Base-by-base conservation (phyloP, 176 grass and related monocot species). In the Triticum dicoccoides region DNA sequence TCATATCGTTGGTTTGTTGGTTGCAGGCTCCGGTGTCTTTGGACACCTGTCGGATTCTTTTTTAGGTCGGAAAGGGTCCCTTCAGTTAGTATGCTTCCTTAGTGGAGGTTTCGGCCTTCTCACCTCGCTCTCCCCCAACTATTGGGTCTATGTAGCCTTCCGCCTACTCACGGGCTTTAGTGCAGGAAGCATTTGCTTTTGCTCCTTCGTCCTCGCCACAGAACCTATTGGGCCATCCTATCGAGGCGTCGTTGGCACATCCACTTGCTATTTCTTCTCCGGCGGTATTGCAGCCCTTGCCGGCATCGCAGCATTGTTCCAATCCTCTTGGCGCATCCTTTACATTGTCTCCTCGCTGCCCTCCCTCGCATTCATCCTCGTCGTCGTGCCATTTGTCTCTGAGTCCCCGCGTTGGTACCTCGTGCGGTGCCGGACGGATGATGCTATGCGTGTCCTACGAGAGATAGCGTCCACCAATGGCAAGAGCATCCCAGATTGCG, bases 381-480 rank as follows among this genome's bases (percentile, higher is more conserved):
- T 61, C n/a, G 35, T 92, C 47, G 51, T 94, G 33, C 93, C 93
- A 0, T 89, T 98, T 79, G 64, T 94, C 63, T 89, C 93, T 1
- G 96, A 98, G 82, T 95, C 96, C 0, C 96, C 96, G 0, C 51
- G 93, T 1, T 98, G 96, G 96, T 98, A 89, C 87, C 89, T 98
- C 74, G 93, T 98, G 24, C 93, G 90, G 7, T 75, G 91, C 0
- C 86, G 85, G 2, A 44, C 42, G 17, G 74, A 62, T 12, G 83
- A 98, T 37, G 93, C 91, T 0, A 62, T 98, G 13, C 77, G 78
- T 30, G 81, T 94, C 56, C 33, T 98, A 78, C 86, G 76, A 1
- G 78, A 66, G 59, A 94, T 98, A 54, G 89, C 93, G 0, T 27
- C 15, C 11, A 23, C 69, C 47, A 95, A 98, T 23, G 91, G 93